Evolutionary conservation across 83 land plant genomes (phyloP).

Genomic region (Diphasiastrum complanatum): DNA sequence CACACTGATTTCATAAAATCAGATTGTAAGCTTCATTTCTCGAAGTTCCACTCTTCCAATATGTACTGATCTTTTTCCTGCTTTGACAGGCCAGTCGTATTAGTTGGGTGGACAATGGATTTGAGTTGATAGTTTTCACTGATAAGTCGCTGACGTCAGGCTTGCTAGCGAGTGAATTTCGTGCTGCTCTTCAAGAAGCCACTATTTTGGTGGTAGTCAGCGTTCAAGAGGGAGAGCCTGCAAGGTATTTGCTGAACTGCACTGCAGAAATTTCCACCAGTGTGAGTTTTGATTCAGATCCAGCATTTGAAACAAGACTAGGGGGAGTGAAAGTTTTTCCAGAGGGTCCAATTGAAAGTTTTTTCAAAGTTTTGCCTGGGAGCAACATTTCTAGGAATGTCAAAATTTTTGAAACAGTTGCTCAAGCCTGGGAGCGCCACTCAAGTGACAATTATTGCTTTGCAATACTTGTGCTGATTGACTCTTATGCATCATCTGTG

Average conservation of each 20-base stretch:
- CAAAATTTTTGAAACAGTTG: constrained; percentile 47
- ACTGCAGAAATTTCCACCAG: constrained; percentile 43
- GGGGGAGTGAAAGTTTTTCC: constrained; percentile 47
- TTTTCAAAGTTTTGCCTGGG: constrained; percentile 19
- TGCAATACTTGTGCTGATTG: constrained; percentile 69
- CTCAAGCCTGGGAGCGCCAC: constrained; percentile 81
- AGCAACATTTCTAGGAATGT: constrained; percentile 32
- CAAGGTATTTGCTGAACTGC: constrained; percentile 38
- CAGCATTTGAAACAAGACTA: constrained; percentile 44
- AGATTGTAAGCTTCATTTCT: not conserved
- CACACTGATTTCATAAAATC: too few species aligned
- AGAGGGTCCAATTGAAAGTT: constrained; percentile 30
- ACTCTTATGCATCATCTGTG: constrained; percentile 79
- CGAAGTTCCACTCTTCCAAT: not conserved
- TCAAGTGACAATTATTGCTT: constrained; percentile 83
- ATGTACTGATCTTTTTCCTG: not conserved
- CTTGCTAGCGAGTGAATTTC: not conserved
- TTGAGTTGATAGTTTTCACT: constrained; percentile 28
- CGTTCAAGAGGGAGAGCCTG: constrained; percentile 44
- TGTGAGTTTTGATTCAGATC: constrained; percentile 56
- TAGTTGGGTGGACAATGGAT: constrained; percentile 25
- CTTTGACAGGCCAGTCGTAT: constrained; percentile 22
- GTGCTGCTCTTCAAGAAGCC: constrained; percentile 6
- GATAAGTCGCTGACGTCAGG: constrained; percentile 13
- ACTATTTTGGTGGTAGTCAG: constrained; percentile 58